phyloP scores from a whole-genome alignment of 305 asterid species.

The Fraxinus angustifolia region DNA sequence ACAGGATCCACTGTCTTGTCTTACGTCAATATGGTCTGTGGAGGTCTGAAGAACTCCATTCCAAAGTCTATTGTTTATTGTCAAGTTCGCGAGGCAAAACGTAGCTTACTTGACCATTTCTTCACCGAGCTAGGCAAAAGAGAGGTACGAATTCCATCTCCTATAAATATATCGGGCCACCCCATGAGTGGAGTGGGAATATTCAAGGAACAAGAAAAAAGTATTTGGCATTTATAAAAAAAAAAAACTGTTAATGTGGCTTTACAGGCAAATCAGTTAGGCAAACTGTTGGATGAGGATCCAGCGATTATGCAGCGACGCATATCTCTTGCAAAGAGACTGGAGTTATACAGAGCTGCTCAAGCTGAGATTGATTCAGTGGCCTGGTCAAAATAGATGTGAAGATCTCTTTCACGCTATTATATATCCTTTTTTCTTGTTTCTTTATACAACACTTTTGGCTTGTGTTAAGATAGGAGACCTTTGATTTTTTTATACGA shows the following conservation, averaged over 20 bases:
- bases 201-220: neutral
- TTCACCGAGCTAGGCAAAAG: constrained; percentile 75
- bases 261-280: constrained; percentile 67
- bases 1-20: constrained; percentile 84
- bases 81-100: constrained; percentile 96
- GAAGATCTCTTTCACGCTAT: neutral
- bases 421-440: neutral
- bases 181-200: neutral
- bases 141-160: constrained; percentile 48
- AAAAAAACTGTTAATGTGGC: constrained; percentile 1
- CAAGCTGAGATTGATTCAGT: constrained; percentile 87
- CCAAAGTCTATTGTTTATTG: constrained; percentile 94
- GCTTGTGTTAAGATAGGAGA: neutral
- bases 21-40: constrained; percentile 89
- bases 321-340: constrained; percentile 64
- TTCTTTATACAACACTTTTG: neutral
- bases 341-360: constrained; percentile 90
- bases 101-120: constrained; percentile 88
- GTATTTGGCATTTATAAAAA: neutral
- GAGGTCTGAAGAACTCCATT: constrained; percentile 76
- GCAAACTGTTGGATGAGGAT: constrained; percentile 85
- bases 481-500: neutral
- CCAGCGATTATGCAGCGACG: constrained; percentile 91
- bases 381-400: constrained; percentile 76
- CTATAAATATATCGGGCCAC: neutral